phyloP scores from a whole-genome alignment of 257 asterid species.

The Solanum paucissectum region DNA sequence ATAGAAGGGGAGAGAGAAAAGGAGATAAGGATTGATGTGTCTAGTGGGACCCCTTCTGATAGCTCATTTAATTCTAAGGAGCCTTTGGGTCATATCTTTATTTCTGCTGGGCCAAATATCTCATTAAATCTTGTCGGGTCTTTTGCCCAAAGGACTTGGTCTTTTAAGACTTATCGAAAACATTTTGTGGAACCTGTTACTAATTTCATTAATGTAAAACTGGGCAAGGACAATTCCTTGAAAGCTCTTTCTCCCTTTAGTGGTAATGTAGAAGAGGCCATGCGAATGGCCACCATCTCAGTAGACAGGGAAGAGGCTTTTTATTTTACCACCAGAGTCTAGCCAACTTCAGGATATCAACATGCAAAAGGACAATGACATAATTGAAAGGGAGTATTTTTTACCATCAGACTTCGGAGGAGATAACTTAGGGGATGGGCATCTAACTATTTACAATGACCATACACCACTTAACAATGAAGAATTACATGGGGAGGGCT shows the following conservation, averaged over 20 bases:
- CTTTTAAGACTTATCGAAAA: neutral
- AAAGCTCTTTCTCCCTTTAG: neutral
- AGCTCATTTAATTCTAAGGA: neutral
- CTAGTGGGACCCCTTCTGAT: neutral
- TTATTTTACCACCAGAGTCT: neutral
- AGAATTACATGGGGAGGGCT: neutral
- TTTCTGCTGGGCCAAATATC: neutral
- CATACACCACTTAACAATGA: neutral
- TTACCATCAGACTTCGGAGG: neutral
- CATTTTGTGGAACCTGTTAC: neutral
- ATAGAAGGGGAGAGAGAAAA: neutral
- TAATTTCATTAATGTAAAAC: neutral
- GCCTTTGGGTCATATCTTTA: neutral
- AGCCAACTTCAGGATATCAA: neutral
- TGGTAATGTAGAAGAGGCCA: neutral
- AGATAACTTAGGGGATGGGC: neutral
- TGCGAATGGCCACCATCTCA: neutral
- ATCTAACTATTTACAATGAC: neutral
- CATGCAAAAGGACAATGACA: neutral
- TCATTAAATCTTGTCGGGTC: neutral
- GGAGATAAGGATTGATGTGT: neutral
- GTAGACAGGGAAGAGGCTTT: neutral
- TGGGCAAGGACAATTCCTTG: neutral
- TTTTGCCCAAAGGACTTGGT: neutral
- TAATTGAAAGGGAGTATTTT: neutral